Base-by-base conservation (phyloP, 164 flowering plant genomes). In the Berberis vulgaris region DNA sequence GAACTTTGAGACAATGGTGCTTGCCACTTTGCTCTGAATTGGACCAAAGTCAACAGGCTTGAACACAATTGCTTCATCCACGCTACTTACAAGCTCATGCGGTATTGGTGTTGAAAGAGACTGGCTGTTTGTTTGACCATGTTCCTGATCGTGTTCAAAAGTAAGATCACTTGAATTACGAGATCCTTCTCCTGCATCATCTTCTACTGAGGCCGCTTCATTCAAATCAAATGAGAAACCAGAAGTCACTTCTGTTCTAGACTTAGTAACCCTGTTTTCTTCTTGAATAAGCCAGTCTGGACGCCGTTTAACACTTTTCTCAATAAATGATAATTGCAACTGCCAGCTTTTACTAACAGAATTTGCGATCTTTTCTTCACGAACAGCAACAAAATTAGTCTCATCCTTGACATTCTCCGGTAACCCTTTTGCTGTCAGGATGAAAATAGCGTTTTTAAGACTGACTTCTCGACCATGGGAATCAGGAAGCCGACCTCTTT, bases 381-480 rank as follows among this genome's bases (percentile, higher is more conserved):
- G 73, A 1, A 77, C 50, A 0, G 70, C 60, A 41, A 54, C 41
- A 3, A 67, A 66, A 9, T 74, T 60, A 0, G 76, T 56, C 1
- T 62, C 64, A 63, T 55, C 63, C 44, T 61, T 74, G 44, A 71
- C 59, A 53, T 77, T 66, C 1, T 82, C 84, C 0, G 89, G 83
- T 43, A 78, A 66, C 88, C 91, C 84, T 69, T 73, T 75, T 7
- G 94, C 71, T 1, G 95, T 86, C 39, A 94, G 78, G 75, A 94
- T 79, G 87, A 94, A 87, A 11, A 85, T 80, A 9, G 83, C 82
- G 64, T 81, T 91, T 8, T 88, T 93, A 45, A 94, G 83, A 43
- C 85, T 81, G 64, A 89, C 73, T 66, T 94, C 99, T 26, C 99
- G 91, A 50, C 97, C 96, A 54, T 86, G 86, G 38, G 97, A 87